Conservation (phyloP, 2,329 filamentous ascomycete species). For the Alternaria gaisen region DNA sequence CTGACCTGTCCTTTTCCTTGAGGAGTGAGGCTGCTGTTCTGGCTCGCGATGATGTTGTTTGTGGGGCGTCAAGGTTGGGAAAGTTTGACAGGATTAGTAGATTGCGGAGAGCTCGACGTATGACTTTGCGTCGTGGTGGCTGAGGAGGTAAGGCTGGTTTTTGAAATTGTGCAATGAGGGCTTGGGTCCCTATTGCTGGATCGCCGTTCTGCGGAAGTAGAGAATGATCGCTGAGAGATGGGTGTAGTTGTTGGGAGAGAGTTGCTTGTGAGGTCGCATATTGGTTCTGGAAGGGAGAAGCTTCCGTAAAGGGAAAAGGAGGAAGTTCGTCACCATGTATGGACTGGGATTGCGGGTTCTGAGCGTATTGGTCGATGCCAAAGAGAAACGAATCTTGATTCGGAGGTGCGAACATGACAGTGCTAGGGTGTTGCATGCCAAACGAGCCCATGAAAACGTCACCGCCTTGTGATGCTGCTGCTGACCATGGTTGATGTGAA, state of each 20-base stretch:
- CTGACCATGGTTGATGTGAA: conserved; percentile 30
- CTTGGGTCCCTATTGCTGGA: conserved; percentile 26
- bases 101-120: conserved; percentile 64
- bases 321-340: conserved; percentile 27
- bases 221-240: conserved; percentile 43
- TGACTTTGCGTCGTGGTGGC: conserved; percentile 45
- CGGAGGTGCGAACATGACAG: conserved; percentile 47
- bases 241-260: conserved; percentile 33
- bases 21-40: conserved; percentile 57
- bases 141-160: conserved; percentile 26
- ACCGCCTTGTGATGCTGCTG: conserved; percentile 35
- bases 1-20: conserved; percentile 54
- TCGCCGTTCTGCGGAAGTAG: conserved; percentile 17
- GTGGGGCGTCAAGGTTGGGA: conserved; percentile 54
- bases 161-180: conserved; percentile 36
- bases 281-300: conserved; percentile 25
- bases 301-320: conserved; percentile 37
- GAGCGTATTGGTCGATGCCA: conserved; percentile 50
- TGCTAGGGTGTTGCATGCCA: conserved; percentile 37
- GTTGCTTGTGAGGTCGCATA: conserved; percentile 33
- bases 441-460: conserved; percentile 38
- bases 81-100: conserved; percentile 64
- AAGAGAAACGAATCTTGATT: conserved; percentile 47
- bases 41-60: conserved; percentile 52
- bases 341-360: conserved; percentile 26